Evolutionary conservation across 495 filamentous ascomycete species (phyloP), one percentile per base, ranked within the genome.

Genomic region (Xylaria nigripes): DNA sequence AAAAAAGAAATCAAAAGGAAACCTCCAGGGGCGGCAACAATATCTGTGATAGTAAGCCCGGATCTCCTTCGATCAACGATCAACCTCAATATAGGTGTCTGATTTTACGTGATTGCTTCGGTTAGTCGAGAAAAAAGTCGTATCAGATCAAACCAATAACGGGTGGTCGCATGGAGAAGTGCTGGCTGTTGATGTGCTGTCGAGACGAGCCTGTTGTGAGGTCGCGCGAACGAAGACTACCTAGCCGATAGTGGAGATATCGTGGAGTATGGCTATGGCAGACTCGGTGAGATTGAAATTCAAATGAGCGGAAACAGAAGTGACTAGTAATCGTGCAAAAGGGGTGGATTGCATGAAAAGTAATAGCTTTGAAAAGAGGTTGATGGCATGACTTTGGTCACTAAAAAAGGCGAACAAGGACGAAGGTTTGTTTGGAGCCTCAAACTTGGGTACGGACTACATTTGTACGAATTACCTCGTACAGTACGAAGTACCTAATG

Each of bases 331-430:
- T 34, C 3, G 27, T 12, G 50, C 18, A 32, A 38, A 18, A 13
- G 50, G 21, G 23, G 16, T 10, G 21, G 18, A 19, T 16, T 42
- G 48, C 3, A 13, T 32, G 15, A 45, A 19, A 40, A 16, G 53
- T 50, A 25, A 29, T 38, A 38, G 34, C 19, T 19, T 38, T 3
- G 40, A 44, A 9, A 10, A 49, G 19, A 45, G 13, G 46, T 21
- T 10, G 40, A 44, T 44, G 46, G 13, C 44, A 54, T 54, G 51
- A 44, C 42, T 30, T 48, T 15, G 53, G 16, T 43, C 38, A 22
- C 32, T 40, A 18, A 18, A 40, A 40, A 40, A 24, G 40, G 15
- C 32, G 32, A 36, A 29, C 25, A 55, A 43, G 16, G 38, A 44
- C 12, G 38, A 49, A 51, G 40, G 48, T 46, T n/a, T 18, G 48